Evolutionary conservation across 257 asterid species (phyloP).

Genomic region (Fraxinus anomala): DNA sequence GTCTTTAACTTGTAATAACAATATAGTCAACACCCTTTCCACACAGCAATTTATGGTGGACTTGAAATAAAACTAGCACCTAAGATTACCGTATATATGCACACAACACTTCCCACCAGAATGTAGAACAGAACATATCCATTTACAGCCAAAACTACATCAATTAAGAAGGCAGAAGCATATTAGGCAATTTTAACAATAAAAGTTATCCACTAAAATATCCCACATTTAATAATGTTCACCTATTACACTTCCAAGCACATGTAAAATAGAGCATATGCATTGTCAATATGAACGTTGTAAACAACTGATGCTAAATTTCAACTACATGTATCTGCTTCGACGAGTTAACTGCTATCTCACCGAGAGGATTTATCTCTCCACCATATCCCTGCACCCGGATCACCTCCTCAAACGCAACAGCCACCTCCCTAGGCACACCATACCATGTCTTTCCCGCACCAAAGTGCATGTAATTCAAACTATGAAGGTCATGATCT

Average conservation of each 20-base stretch:
- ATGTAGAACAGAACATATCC: neutral
- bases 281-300: slow-evolving; percentile 15
- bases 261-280: slow-evolving; percentile 6
- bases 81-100: neutral
- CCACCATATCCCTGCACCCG: slow-evolving; percentile 96
- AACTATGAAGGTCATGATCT: slow-evolving; percentile 99
- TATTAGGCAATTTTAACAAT: neutral
- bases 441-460: slow-evolving; percentile 98
- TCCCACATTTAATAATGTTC: neutral
- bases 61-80: neutral
- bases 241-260: neutral
- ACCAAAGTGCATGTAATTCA: slow-evolving; percentile 89
- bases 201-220: neutral
- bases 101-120: neutral
- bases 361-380: slow-evolving; percentile 95
- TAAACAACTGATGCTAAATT: slow-evolving; percentile 5
- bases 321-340: slow-evolving; percentile 1
- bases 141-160: neutral
- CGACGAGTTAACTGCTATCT: slow-evolving; percentile 23
- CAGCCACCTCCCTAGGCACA: slow-evolving; percentile 89
- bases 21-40: neutral
- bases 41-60: neutral
- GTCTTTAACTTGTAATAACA: neutral
- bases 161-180: neutral
- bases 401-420: slow-evolving; percentile 94